Evolutionary conservation across 1,284 basidiomycete genomes (phyloP), one percentile per base, ranked within the genome.

Genomic region (Apiotrichum porosum): DNA sequence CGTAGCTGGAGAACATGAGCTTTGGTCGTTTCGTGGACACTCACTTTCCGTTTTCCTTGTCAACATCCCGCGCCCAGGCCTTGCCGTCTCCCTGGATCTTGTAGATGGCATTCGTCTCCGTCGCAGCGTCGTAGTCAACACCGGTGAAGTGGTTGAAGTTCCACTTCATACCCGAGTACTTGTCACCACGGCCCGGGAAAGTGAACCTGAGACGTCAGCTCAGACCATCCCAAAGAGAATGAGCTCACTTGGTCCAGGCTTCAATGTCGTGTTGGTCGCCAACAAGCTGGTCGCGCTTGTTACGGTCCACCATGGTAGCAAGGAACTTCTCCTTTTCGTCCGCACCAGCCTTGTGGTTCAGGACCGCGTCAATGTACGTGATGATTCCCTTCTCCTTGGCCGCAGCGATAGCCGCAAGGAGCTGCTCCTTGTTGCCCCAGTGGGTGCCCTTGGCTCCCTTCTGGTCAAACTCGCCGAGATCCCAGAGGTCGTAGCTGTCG

Each of bases 401-500:
- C 12, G 47, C 65, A 34, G 75, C 71, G 66, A 87, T 85, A 12
- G 86, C 83, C 5, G 73, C 66, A 3, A 90, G 65, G 18, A 94
- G 80, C 60, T 97, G 84, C 37, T 89, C 81, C 59, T 85, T 86
- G 13, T 84, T 86, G 17, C 93, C 93, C 88, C 91, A 97, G 55
- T 92, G 81, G n/a, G 92, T 97, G 9, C 77, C 70, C 42, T 81
- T 73, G n/a, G 80, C 75, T 12, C 85, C 86, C 69, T 90, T 93
- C 69, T 88, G 86, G 43, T 89, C 75, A 59, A 95, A 97, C 75
- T 97, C 92, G 39, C 93, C 93, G 10, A 97, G 75, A 66, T 92
- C 89, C 86, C 86, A 91, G 80, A 89, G 51, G 53, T 77, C 76
- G 60, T 77, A 78, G 44, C 77, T 74, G 47, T 68, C 69, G 50